A percentile compares a stretch with the other conserved stretches of the same genome.
Conservation (phyloP, 495 filamentous ascomycete genomes). For the Physcia stellaris region DNA sequence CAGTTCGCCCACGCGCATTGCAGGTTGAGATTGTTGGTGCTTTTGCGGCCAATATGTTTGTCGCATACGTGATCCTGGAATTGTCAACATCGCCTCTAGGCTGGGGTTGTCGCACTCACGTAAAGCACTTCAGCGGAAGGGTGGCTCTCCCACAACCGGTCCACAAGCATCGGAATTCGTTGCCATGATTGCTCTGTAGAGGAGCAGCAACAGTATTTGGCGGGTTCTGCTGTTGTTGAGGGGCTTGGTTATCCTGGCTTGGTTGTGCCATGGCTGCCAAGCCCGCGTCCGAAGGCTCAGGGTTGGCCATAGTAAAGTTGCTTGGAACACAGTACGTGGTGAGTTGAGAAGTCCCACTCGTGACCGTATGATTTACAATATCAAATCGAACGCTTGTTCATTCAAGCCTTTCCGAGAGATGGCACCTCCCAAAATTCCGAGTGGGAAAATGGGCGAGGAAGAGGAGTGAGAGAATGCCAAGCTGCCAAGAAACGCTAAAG, state of each 20-base stretch:
- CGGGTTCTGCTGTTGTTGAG: slow-evolving; percentile 14
- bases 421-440: no score
- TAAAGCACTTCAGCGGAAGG: slow-evolving; percentile 73
- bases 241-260: slow-evolving; percentile 6
- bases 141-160: slow-evolving; percentile 66
- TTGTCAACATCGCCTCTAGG: no score
- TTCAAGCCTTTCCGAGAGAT: no score
- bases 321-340: slow-evolving; percentile 3
- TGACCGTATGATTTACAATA: no score
- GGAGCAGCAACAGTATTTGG: slow-evolving; percentile 11
- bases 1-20: slow-evolving; percentile 96
- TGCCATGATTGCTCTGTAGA: slow-evolving; percentile 15
- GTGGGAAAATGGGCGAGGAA: no score
- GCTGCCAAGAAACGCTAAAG: no score
- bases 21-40: slow-evolving; percentile 95
- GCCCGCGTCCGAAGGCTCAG: slow-evolving; percentile 7
- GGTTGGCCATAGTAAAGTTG: background rate
- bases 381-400: no score
- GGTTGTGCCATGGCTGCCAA: background rate
- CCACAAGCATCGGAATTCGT: slow-evolving; percentile 77
- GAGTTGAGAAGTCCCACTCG: no score
- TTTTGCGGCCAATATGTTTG: slow-evolving; percentile 94
- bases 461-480: no score
- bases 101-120: slow-evolving; percentile 50
- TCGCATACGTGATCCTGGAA: slow-evolving; percentile 94